Base-by-base conservation (phyloP, 768 basidiomycete species). In the Grammothele lineata region DNA sequence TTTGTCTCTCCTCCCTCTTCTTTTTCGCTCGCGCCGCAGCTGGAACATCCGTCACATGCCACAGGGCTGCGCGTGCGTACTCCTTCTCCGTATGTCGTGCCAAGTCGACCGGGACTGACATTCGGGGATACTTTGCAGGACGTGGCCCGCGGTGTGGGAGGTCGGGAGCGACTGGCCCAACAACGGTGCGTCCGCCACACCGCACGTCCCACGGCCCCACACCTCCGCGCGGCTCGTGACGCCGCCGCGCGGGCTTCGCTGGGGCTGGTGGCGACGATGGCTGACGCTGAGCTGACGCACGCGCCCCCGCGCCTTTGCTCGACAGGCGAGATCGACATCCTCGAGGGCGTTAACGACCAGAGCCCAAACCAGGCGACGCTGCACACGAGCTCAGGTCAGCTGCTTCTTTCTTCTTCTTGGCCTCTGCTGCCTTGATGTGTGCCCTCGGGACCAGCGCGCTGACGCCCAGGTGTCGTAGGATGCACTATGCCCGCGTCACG, bases 61-160 rank as follows among this genome's bases (percentile, higher is more conserved):
- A 8, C 65, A 75, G 52, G 78, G 78, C 7, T 79, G 78, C 57
- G 76, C 73, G 75, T 75, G 43, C 46, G 72, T 63, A 33, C 40
- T 17, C 19, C 22, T 24, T 15, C 21, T 11, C 32, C 24, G 14
- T 18, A 26, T 14, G 10, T 22, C n/a, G n/a, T n/a, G n/a, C n/a
- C n/a, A n/a, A n/a, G n/a, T n/a, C n/a, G n/a, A n/a, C n/a, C n/a
- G n/a, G n/a, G n/a, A n/a, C n/a, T n/a, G n/a, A n/a, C n/a, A n/a
- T n/a, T n/a, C n/a, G n/a, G n/a, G n/a, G n/a, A n/a, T n/a, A n/a
- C n/a, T n/a, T n/a, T n/a, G 34, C 19, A 36, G 53, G 26, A 67
- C 66, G 17, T 77, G 77, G 76, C 76, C 80, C 7, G 78, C 79
- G n/a, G 49, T 75, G 19, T 80, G 77, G 79, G 74, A 75, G 26